Base-by-base conservation (phyloP, 805 yeast species). In the Candida methanosorbosa region DNA sequence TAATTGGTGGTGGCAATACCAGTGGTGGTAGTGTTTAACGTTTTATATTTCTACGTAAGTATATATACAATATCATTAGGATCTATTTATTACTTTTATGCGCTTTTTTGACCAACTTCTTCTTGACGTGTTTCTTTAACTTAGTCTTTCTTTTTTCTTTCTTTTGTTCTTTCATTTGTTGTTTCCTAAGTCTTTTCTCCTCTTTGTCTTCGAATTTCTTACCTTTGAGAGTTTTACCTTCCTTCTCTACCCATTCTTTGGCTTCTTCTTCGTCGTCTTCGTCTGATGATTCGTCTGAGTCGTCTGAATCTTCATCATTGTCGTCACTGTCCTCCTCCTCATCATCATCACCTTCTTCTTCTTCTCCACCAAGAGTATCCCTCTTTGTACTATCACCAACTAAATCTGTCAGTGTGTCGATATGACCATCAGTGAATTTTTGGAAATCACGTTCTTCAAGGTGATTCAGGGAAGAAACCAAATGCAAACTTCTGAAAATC, bases 391-490 rank as follows among this genome's bases (percentile, higher is more conserved):
- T 62, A 18, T 61, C 62, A n/a, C 67, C 72, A 25, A 75, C 75
- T 32, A 82, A 57, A 34, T 78, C 78, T 37, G 73, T 79, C 42
- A 92, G 64, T 2, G 90, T 78, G 42, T 79, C 86, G 27, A 85
- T 81, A 44, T 84, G 78, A 19, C 96, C 97, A 40, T 77, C 75
- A 1, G 77, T 65, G 44, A 83, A 82, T 48, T 81, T 79, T 32
- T 75, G 78, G 45, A 83, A 85, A 54, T 92, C 98, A 40, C 95
- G 69, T 50, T 92, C 98, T 52, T 92, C 84, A 54, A 88, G 52
- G 63, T 90, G 75, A 60, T 86, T 77, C 62, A 92, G 59, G 37
- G 92, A 78, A 49, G 88, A 68, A 22, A 83, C 85, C 46, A 83
- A 60, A 57, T 83, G 86, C 34, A 81, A 49, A 4, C 88, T 75